phyloP scores from a whole-genome alignment of 345 rosid genomes.

The Acer saccharum region DNA sequence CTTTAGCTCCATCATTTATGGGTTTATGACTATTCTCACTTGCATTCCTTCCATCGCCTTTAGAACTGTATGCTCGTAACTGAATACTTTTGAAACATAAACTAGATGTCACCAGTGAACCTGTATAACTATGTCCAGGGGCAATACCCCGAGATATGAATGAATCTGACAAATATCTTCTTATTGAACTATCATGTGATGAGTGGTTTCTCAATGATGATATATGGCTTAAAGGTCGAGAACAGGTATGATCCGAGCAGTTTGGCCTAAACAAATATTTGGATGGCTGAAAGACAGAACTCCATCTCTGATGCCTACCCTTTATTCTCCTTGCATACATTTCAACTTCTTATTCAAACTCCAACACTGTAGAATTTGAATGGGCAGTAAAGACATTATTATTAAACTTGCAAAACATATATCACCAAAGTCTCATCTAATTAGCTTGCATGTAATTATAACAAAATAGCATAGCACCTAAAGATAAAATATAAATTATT shows the following conservation, averaged over 20 bases:
- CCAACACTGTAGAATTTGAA: slow-evolving; percentile 24
- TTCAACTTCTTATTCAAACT: slow-evolving; percentile 34
- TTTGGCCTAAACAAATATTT: slow-evolving; percentile 45
- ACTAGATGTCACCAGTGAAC: slow-evolving; percentile 25
- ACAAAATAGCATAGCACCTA: not conserved
- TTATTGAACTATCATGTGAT: slow-evolving; percentile 33
- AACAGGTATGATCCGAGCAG: slow-evolving; percentile 33
- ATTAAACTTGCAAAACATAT: not conserved
- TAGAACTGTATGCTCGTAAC: slow-evolving; percentile 67
- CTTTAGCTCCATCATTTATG: slow-evolving; percentile 47
- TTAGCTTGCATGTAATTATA: too few species aligned
- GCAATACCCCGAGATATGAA: slow-evolving; percentile 27
- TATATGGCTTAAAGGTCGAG: slow-evolving; percentile 20
- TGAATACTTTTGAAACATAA: slow-evolving; percentile 35
- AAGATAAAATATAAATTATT: too few species aligned
- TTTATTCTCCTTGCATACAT: slow-evolving; percentile 73
- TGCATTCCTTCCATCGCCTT: slow-evolving; percentile 83
- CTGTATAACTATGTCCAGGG: slow-evolving; percentile 22
- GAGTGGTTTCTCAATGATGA: slow-evolving; percentile 25
- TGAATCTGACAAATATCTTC: slow-evolving; percentile 37
- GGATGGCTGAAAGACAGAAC: slow-evolving; percentile 47
- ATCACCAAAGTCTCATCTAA: not conserved
- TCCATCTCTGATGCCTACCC: slow-evolving; percentile 64
- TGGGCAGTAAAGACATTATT: not conserved
- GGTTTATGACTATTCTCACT: slow-evolving; percentile 66